Evolutionary conservation across 192 early-diverging fungal genomes (phyloP), one percentile per base, ranked within the genome.

Genomic region (Geranomyces michiganensis): DNA sequence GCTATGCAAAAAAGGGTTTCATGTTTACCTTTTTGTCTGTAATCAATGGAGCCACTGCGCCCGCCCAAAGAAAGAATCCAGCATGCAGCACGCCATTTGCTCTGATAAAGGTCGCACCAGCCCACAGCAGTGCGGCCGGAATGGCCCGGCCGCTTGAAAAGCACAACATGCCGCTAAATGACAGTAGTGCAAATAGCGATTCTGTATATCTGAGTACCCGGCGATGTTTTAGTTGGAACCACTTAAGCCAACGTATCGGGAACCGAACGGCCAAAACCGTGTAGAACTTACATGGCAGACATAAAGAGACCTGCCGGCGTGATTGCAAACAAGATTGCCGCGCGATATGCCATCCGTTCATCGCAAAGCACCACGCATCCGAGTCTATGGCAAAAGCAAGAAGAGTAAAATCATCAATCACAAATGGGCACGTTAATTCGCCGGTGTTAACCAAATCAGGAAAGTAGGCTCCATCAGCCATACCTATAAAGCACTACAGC

Each of bases 291-390:
- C 71, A 93, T 84, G 4, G 92, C 80, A 15, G 95, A 92, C 89
- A 96, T 90, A 69, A 97, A 96, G 58, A 93, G 85, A 14, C 86
- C 85, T 10, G 92, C 86, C 7, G 94, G 94, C 4, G 90, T 90
- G 29, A 92, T 61, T 61, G 83, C 84, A 71, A 88, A 97, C 15
- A 92, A 81, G 29, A 94, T 61, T 0, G 91, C 85, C 7, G 92
- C 81, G 1, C 88, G 49, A 27, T 78, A 87, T 10, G 93, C 88
- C 36, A 92, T 77, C 22, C 76, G 76, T 61, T 88, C 79, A 63
- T 84, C 77, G 12, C 71, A 59, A 45, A 83, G 41, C 32, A 64
- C 65, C 48, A 14, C 81, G 77, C 68, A 87, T 29, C 80, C 63
- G 22, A 61, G 31, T 1, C 72, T 71, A 10, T 58, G 48, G 22